These are phyloP conservation scores for Elymus sibiricus DNA, from an alignment of 176 grass and related monocot species.

Conservation along the genomic window DNA sequence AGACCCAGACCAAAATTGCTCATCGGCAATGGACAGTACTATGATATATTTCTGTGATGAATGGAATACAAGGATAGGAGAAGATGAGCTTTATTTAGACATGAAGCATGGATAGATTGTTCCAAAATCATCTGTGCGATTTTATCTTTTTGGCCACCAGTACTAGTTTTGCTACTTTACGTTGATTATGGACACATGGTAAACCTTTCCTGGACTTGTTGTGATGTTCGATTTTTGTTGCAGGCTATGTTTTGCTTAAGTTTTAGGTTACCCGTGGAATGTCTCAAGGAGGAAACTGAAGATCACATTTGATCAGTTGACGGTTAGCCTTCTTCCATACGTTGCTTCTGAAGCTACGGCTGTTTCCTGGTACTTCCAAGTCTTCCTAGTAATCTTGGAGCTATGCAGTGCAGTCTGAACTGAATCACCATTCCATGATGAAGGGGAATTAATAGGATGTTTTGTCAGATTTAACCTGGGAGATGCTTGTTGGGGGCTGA, in stretches of 20 bases:
- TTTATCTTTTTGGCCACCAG: neutral
- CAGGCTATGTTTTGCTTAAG: constrained; percentile 97
- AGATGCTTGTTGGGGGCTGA: neutral
- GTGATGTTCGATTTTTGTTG: constrained; percentile 27
- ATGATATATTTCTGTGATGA: neutral
- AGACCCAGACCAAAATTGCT: neutral
- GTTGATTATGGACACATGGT: neutral
- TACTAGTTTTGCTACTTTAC: neutral
- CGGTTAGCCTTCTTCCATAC: neutral
- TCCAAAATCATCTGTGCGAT: neutral
- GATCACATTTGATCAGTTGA: constrained; percentile 16
- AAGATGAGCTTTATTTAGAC: neutral
- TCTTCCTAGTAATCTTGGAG: neutral
- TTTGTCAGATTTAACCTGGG: neutral
- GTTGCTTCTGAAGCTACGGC: neutral
- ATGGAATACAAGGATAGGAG: neutral
- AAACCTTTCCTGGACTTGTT: neutral
- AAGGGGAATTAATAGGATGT: neutral
- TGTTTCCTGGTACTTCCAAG: neutral
- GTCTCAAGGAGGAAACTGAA: constrained; percentile 25
- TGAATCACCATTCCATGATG: neutral
- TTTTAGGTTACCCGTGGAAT: constrained; percentile 70
- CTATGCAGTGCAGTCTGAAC: neutral
- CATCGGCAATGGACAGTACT: neutral
- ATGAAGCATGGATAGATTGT: neutral